These are phyloP conservation scores for Colletotrichum nymphaeae DNA, from an alignment of 2,329 filamentous ascomycete genomes.

Conservation along the genomic window DNA sequence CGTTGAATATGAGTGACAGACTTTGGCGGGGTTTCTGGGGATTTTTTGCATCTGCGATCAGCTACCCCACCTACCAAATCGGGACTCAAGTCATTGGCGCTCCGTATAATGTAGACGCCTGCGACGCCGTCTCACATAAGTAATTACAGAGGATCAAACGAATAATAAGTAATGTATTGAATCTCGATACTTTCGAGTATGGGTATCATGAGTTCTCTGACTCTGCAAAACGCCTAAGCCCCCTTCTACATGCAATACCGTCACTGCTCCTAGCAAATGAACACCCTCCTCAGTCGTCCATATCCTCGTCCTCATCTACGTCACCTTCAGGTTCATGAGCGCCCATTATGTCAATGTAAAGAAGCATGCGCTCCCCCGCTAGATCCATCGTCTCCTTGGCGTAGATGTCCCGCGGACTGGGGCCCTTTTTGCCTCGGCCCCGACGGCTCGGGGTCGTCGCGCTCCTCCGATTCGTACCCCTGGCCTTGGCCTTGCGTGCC, in stretches of 20 bases:
- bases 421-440: slow-evolving; percentile 38
- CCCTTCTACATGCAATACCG: too few relatives aligned
- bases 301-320: slow-evolving; percentile 3
- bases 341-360: slow-evolving; percentile 31
- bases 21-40: slow-evolving; percentile 10
- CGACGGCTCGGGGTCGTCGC: slow-evolving; percentile 39
- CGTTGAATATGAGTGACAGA: background rate
- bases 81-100: background rate
- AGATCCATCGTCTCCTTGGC: slow-evolving; percentile 57
- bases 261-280: too few relatives aligned
- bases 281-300: slow-evolving; percentile 15
- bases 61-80: slow-evolving; percentile 12
- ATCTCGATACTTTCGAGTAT: background rate
- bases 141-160: background rate
- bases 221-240: too few relatives aligned
- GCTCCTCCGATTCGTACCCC: slow-evolving; percentile 47
- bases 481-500: slow-evolving; percentile 60
- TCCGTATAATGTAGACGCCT: background rate
- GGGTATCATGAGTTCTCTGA: slow-evolving; percentile 20
- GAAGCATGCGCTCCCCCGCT: slow-evolving; percentile 56
- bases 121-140: background rate
- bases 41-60: background rate
- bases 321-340: background rate
- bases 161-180: background rate
- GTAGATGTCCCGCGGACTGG: slow-evolving; percentile 50